Base-by-base conservation (phyloP, 2,329 filamentous ascomycete species). In the Knoxdaviesia proteae region DNA sequence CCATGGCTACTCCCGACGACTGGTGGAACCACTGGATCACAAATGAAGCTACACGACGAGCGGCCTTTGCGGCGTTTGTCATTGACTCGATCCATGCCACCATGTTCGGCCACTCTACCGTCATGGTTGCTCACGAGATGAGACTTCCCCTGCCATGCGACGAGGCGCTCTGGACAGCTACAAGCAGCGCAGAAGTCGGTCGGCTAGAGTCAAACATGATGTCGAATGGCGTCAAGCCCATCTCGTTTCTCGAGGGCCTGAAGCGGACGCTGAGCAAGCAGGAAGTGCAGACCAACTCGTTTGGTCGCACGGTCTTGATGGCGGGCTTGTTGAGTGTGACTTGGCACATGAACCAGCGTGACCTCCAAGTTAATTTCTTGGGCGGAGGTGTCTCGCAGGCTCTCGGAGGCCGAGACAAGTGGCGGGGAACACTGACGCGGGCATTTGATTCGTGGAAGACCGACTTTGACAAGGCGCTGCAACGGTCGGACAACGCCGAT, bases 11-110 rank as follows among this genome's bases (percentile, higher is more conserved):
- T 0, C 72, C 80, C 0, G 84, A 94, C 48, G 86, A 93, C 49
- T 90, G 82, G 67, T 98, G 90, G 90, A 82, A 86, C 51, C 77
- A 84, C 51, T 96, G 90, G 90, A 90, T 96, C 52, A 87, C 80
- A 8, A 86, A 86, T 41, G 90, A 98, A 57, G 82, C 88, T 1
- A 96, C 87, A 0, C 71, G 84, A 32, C 74, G 90, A 46, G 84
- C 81, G 4, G 90, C 88, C 0, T 96, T 94, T 61, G 86, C 83
- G 1, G 90, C 90, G 0, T 96, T 96, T 54, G 76, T 94, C 38
- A 79, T 96, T 49, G 90, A 98, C 57, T 93, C 87, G 5, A 92
- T 87, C 2, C 90, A 98, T 58, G 86, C 87, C 1, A 94, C 86
- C 32, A 94, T 98, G 81, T 96, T 96, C 58, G 90, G 88, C 0